Conservation (phyloP, 169 alveolate genomes). For the Babesia sp. region DNA sequence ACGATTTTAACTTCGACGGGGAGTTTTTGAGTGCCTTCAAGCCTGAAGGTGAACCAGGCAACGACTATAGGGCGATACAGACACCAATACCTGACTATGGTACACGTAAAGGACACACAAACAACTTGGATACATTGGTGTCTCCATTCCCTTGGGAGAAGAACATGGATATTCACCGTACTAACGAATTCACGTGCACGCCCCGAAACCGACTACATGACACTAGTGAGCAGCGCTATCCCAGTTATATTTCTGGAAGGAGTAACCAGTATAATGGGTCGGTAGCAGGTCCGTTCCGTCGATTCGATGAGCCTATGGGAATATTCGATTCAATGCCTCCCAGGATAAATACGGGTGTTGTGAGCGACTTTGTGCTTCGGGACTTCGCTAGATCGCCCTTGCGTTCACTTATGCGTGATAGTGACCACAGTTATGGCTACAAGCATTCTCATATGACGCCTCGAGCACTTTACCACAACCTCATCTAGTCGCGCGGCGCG, state of each 20-base stretch:
- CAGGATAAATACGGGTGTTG: neutral
- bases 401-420: conserved; percentile 46
- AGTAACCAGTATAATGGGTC: neutral
- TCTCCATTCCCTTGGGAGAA: conserved; percentile 64
- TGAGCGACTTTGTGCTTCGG: neutral
- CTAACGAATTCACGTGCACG: neutral
- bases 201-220: neutral
- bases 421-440: conserved; percentile 35
- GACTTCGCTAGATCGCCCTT: conserved; percentile 56
- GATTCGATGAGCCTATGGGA: neutral
- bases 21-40: conserved; percentile 60
- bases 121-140: conserved; percentile 32
- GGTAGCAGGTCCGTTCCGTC: neutral
- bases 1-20: conserved; percentile 19
- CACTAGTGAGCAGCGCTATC: conserved; percentile 13
- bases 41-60: conserved; percentile 50
- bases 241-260: conserved; percentile 22
- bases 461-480: conserved; percentile 8
- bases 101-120: neutral
- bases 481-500: conserved; percentile 9
- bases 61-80: conserved; percentile 53
- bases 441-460: conserved; percentile 10
- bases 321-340: conserved; percentile 15
- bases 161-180: neutral
- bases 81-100: conserved; percentile 46